These are phyloP conservation scores for Brassica napus DNA, from an alignment of 345 rosid genomes.

Conservation along the genomic window DNA sequence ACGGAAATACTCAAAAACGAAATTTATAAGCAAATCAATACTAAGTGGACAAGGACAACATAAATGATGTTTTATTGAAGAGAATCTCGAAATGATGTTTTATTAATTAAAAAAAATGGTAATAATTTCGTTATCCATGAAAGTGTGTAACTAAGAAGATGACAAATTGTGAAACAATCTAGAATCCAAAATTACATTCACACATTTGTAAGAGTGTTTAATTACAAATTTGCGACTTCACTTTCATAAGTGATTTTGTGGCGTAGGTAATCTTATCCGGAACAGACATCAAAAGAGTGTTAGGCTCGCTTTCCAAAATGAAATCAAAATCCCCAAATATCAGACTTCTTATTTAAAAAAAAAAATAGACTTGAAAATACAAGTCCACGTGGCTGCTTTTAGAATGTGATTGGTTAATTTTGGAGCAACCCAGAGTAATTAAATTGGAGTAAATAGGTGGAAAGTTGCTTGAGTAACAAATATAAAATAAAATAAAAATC, in stretches of 20 bases:
- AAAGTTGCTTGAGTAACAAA: too few species aligned
- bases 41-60: not conserved
- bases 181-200: constrained; percentile 6
- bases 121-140: not conserved
- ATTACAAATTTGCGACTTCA: constrained; percentile 14
- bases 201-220: not conserved
- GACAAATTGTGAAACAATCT: constrained; percentile 18
- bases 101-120: too few species aligned
- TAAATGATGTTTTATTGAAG: too few species aligned
- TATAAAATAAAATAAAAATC: too few species aligned
- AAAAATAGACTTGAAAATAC: not conserved
- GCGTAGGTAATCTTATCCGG: not conserved
- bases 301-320: not conserved
- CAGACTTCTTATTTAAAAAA: too few species aligned
- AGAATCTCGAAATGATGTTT: too few species aligned
- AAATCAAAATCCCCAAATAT: not conserved
- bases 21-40: not conserved
- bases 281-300: not conserved
- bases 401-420: too few species aligned
- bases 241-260: constrained; percentile 8
- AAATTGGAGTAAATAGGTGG: too few species aligned
- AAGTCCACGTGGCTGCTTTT: constrained; percentile 32
- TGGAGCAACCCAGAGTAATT: too few species aligned
- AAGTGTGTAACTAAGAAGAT: not conserved
- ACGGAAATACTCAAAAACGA: not conserved